Base-by-base conservation (phyloP, 371 early-diverging fungal species). In the Homolaphlyctis polyrhiza region DNA sequence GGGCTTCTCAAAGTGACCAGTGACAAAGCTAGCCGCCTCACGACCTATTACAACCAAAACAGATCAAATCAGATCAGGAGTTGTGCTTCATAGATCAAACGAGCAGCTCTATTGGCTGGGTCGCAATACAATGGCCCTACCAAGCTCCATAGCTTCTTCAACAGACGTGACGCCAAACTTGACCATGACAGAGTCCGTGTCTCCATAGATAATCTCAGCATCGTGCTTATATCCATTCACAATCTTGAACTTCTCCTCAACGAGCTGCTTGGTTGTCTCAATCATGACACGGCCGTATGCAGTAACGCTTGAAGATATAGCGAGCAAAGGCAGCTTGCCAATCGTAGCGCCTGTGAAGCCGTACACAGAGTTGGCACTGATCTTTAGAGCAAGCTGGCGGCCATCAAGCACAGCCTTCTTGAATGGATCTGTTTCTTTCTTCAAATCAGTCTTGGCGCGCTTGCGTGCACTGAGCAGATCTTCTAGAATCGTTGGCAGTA, bases 131-230 rank as follows among this genome's bases (percentile, higher is more conserved):
- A 45, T 45, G 52, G 8, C 4, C 52, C 63, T 71, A 65, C 97
- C 95, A 1, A 96, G 76, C 33, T 82, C 73, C 98, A 98, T 97
- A 1, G 95, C 89, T 18, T 94, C 91, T 29, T 79, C 86, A 27
- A 98, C 78, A 58, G 79, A 80, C 39, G 82, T 73, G 14, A 86
- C 89, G 32, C 94, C 94, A 84, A 99, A 98, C 60, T 96, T 95
- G 58, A 99, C 95, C 99, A 99, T 99, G 30, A 99, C 99, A 1
- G 99, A 99, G 82, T 99, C 99, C 0, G 99, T 99, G 75, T 99
- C 99, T 57, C 99, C 99, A 69, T 99, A 99, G 61, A 99, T 96
- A 54, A 99, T 99, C 35, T 84, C 75, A 0, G 96, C 93, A 68
- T 98, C 90, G 66, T 91, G 86, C 30, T 86, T 75, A 69, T 92